Conservation (phyloP, 2,329 filamentous ascomycete genomes). For the Helicocarpus griseus region DNA sequence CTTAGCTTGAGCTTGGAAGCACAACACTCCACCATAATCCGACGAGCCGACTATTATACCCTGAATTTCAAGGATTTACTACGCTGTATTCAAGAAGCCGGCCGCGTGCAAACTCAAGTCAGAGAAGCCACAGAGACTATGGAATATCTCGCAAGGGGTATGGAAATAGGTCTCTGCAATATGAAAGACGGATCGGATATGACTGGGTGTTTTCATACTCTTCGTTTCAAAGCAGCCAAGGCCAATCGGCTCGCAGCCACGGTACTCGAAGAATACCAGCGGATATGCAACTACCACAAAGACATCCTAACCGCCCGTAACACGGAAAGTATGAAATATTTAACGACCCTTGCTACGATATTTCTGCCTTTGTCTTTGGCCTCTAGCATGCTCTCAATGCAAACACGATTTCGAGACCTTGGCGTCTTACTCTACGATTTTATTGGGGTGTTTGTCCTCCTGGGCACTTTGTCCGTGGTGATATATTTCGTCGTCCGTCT, state of each 20-base stretch:
- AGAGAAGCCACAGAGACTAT: neutral
- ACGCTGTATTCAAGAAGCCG: neutral
- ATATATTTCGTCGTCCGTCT: neutral
- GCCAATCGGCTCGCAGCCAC: neutral
- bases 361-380: neutral
- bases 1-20: neutral
- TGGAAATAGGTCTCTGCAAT: neutral
- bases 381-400: neutral
- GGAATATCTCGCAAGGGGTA: neutral
- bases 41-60: neutral
- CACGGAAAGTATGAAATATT: neutral
- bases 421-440: neutral
- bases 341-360: neutral
- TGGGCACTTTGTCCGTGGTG: neutral
- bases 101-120: neutral
- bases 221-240: neutral
- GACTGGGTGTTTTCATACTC: neutral
- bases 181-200: neutral
- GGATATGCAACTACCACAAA: neutral
- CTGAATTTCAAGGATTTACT: neutral
- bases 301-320: neutral
- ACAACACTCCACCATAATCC: neutral
- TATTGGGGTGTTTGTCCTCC: neutral
- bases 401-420: neutral
- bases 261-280: neutral